Evolutionary conservation across 2,329 filamentous ascomycete genomes (phyloP).

Genomic region (Colletotrichum shisoi): DNA sequence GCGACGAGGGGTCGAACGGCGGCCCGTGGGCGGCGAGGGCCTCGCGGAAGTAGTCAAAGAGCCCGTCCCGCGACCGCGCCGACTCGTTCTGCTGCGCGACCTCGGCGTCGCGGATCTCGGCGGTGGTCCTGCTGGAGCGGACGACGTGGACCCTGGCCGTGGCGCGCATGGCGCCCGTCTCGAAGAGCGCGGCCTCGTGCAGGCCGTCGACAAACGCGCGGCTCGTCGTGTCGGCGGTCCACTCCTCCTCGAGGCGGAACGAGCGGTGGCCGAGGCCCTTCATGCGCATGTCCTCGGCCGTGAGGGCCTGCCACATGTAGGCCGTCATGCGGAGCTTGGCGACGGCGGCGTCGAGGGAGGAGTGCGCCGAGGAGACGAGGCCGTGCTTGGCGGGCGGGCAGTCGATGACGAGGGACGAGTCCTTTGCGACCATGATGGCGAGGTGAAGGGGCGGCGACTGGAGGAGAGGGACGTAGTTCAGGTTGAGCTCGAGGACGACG

Average conservation of each 20-base stretch:
- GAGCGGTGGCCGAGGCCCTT: slow-evolving; percentile 73
- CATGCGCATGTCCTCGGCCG: slow-evolving; percentile 76
- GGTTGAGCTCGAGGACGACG: neutral
- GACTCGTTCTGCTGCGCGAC: slow-evolving; percentile 69
- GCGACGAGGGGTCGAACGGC: slow-evolving; percentile 48
- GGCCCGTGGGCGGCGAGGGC: slow-evolving; percentile 57
- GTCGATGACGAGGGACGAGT: slow-evolving; percentile 74
- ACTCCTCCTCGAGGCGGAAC: slow-evolving; percentile 78
- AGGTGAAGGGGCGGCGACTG: slow-evolving; percentile 72
- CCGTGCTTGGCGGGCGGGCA: slow-evolving; percentile 67
- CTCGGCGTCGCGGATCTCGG: slow-evolving; percentile 70
- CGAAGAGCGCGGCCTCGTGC: slow-evolving; percentile 8
- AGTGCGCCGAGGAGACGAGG: slow-evolving; percentile 59
- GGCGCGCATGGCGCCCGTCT: slow-evolving; percentile 31
- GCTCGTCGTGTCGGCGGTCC: slow-evolving; percentile 72
- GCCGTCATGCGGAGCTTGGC: slow-evolving; percentile 77
- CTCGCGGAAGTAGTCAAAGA: slow-evolving; percentile 51
- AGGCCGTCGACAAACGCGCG: slow-evolving; percentile 37
- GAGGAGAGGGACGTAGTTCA: slow-evolving; percentile 69
- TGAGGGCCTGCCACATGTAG: slow-evolving; percentile 80
- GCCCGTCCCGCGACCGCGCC: slow-evolving; percentile 63
- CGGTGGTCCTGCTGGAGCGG: slow-evolving; percentile 69
- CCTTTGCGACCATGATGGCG: slow-evolving; percentile 72
- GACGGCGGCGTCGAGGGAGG: slow-evolving; percentile 68
- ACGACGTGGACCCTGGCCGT: slow-evolving; percentile 74